A percentile compares a stretch with the other conserved stretches of the same genome.
These are phyloP conservation scores for Backusella westeae DNA, from an alignment of 192 early-diverging fungal genomes.

Conservation along the genomic window DNA sequence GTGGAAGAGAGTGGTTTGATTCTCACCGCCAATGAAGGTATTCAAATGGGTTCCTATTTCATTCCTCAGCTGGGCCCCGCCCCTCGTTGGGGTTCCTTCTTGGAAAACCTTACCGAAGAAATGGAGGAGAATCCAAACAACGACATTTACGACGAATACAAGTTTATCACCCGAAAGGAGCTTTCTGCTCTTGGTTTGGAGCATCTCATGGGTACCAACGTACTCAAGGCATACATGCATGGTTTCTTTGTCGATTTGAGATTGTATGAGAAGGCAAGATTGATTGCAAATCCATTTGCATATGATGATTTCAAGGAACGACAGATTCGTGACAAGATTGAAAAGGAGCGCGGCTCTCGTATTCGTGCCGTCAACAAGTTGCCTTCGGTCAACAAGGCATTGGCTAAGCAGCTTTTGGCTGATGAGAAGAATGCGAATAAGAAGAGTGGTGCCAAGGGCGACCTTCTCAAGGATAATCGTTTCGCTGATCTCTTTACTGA, in stretches of 20 bases:
- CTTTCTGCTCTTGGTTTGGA: conserved; percentile 82
- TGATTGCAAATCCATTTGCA: conserved; percentile 95
- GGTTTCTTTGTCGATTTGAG: conserved; percentile 97
- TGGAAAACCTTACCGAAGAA: conserved; percentile 94
- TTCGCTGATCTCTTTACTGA: conserved; percentile 88
- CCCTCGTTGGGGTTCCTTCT: conserved; percentile 88
- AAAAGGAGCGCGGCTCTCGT: conserved; percentile 80
- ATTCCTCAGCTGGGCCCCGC: conserved; percentile 91
- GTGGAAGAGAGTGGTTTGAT: conserved; percentile 81
- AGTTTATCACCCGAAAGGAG: conserved; percentile 93
- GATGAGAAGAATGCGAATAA: conserved; percentile 44
- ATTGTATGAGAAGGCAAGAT: conserved; percentile 92
- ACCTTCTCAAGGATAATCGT: conserved; percentile 77
- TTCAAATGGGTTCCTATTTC: conserved; percentile 91
- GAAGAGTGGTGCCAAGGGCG: conserved; percentile 36
- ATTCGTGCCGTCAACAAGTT: conserved; percentile 86
- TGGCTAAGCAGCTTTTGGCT: conserved; percentile 72
- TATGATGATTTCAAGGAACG: conserved; percentile 88
- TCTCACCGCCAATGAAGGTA: conserved; percentile 89
- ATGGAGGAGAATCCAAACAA: conserved; percentile 87
- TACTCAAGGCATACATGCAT: conserved; percentile 97
- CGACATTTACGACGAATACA: conserved; percentile 96
- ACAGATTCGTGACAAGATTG: conserved; percentile 77
- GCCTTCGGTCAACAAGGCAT: conserved; percentile 88
- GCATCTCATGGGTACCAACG: conserved; percentile 88